phyloP scores from a whole-genome alignment of 306 rosid species.

The Begonia masoniana region DNA sequence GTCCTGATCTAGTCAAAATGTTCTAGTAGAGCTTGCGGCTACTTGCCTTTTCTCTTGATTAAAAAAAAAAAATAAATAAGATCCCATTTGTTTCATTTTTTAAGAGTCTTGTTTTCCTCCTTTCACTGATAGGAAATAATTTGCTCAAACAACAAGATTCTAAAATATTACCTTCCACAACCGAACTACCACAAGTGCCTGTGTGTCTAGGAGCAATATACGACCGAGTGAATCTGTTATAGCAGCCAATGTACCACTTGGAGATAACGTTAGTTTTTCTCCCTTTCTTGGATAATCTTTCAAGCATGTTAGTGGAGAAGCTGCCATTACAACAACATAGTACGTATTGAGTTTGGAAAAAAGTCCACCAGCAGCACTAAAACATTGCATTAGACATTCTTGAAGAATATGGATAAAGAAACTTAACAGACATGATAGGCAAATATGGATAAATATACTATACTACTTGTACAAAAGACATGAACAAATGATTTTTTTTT shows the following conservation, averaged over 20 bases:
- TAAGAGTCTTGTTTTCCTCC: background rate
- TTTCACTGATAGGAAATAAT: background rate
- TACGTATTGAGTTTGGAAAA: conserved; percentile 5
- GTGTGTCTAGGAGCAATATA: conserved; percentile 84
- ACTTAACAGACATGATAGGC: background rate
- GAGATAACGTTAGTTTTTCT: conserved; percentile 88
- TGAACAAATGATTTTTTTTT: no score
- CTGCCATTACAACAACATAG: conserved; percentile 19
- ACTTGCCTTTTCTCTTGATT: no score
- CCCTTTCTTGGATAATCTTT: conserved; percentile 98
- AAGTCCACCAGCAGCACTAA: conserved; percentile 9
- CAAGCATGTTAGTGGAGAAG: conserved; percentile 77
- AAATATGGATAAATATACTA: no score
- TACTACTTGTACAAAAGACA: no score
- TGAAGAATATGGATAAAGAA: background rate
- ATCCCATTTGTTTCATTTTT: background rate
- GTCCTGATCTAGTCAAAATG: no score
- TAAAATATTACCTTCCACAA: conserved; percentile 68
- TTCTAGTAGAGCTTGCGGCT: no score
- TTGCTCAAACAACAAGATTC: conserved; percentile 1
- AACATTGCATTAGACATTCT: background rate
- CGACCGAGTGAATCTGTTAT: conserved; percentile 98
- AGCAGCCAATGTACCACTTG: conserved; percentile 96
- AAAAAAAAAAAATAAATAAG: no score
- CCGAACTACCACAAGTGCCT: conserved; percentile 96